Evolutionary conservation across 441 rosid genomes (phyloP), one percentile per base, ranked within the genome.

Genomic region (Sinapis alba): DNA sequence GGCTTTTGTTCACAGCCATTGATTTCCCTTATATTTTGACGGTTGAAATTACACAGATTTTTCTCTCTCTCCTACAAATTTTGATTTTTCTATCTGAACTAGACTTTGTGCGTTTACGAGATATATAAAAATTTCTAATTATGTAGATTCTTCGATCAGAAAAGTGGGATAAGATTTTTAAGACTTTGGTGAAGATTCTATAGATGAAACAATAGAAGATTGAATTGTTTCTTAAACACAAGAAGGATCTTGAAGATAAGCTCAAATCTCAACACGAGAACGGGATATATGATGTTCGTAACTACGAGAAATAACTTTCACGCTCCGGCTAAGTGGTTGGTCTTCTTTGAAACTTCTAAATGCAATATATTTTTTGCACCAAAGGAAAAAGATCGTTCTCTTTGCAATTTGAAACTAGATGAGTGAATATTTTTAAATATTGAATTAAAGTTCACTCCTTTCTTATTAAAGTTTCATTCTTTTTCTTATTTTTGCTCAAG

Each of bases 201-300:
- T 79, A 83, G 45, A 73, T 81, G 60, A 90, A 86, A 72, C 90
- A 90, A 63, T 79, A 84, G 26, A 89, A 88, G 89, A 83, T 90
- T 26, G 71, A 79, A 47, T 73, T 85, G 30, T 86, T 94, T 16
- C 73, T 87, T 19, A 67, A 79, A 75, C 86, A 92, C 74, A 83
- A 88, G 81, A 87, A 84, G 69, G 43, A 81, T 16, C 79, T 94
- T 1, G 90, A 86, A 84, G 91, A 80, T 67, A 86, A 71, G n/a
- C 65, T 90, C 50, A 86, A 75, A 12, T 76, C 68, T 54, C 86
- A 78, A 54, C 82, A 85, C 16, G 82, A 85, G 1, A 68, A 81
- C 15, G 85, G 91, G 89, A 66, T 66, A n/a, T 79, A 79, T 47
- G 90, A 89, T 53, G 71, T 84, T 75, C 81, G 79, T 16, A 67